phyloP scores from a whole-genome alignment of 768 basidiomycete species.

The Mycena rosella region DNA sequence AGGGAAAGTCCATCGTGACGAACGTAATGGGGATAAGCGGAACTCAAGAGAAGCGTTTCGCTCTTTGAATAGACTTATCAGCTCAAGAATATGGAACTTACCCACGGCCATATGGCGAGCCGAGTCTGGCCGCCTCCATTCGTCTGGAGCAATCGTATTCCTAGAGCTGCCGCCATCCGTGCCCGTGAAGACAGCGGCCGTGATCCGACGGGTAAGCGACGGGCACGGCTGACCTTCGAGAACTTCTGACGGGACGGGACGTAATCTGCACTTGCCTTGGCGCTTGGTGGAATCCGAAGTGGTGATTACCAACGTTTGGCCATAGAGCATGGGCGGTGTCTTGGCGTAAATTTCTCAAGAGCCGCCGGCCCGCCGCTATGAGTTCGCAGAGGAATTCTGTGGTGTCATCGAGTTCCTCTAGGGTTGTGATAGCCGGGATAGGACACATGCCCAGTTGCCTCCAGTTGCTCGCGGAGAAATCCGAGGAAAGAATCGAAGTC shows the following conservation, averaged over 20 bases:
- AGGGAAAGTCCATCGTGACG: conserved; percentile 8
- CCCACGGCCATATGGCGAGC: conserved; percentile 24
- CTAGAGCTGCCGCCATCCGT: conserved; percentile 5
- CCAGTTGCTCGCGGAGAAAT: too few species aligned
- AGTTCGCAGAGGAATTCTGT: too few species aligned
- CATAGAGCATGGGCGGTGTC: too few species aligned
- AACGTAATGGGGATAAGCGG: conserved; percentile 10
- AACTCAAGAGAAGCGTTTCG: neutral
- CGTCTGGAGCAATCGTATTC: conserved; percentile 19
- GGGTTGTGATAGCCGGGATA: too few species aligned
- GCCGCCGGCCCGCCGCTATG: too few species aligned
- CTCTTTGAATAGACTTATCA: conserved; percentile 22
- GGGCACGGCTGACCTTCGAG: conserved; percentile 14
- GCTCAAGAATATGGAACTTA: conserved; percentile 13
- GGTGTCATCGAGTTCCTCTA: too few species aligned
- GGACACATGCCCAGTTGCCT: too few species aligned
- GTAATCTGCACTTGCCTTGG: conserved; percentile 5
- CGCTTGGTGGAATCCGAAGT: conserved; percentile 6
- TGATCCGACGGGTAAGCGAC: conserved; percentile 13
- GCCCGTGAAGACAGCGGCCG: conserved; percentile 6
- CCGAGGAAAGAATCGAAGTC: too few species aligned
- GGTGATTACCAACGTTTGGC: too few species aligned
- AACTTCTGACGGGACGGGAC: conserved; percentile 6
- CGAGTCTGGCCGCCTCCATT: conserved; percentile 21
- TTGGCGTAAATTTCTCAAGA: too few species aligned